A percentile compares a stretch with the other conserved stretches of the same genome.
These are phyloP conservation scores for Ensete ventricosum DNA, from an alignment of 176 grass and related monocot species.

Conservation along the genomic window DNA sequence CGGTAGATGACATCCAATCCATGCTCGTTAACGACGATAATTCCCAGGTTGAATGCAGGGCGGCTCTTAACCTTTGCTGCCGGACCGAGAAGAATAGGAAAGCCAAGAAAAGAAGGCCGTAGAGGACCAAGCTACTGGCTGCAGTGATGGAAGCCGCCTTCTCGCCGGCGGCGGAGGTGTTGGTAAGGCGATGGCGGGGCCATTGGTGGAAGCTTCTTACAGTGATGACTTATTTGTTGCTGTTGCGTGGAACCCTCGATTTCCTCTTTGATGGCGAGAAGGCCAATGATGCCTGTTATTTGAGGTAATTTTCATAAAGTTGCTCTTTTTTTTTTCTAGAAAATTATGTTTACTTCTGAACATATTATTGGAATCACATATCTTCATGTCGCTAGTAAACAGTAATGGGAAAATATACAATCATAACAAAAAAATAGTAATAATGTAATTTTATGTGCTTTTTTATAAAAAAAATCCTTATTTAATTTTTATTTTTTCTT, in stretches of 20 bases:
- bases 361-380: no score
- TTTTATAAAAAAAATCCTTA: no score
- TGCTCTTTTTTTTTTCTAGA: no score
- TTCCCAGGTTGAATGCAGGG: conserved; percentile 5
- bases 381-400: no score
- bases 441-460: no score
- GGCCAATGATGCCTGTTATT: no score
- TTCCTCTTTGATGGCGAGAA: neutral
- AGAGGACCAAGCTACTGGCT: conserved; percentile 74
- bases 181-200: conserved; percentile 18
- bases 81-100: conserved; percentile 43
- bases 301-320: no score
- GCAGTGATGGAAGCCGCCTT: conserved; percentile 68
- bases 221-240: neutral
- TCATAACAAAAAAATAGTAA: no score
- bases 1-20: conserved; percentile 82
- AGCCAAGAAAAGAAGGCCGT: conserved; percentile 49
- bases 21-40: conserved; percentile 60
- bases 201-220: neutral
- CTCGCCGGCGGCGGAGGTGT: conserved; percentile 2
- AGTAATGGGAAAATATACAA: no score
- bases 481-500: no score
- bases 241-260: neutral
- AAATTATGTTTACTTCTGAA: no score
- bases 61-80: conserved; percentile 17